phyloP scores from a whole-genome alignment of 345 rosid species.

The Rhodomyrtus tomentosa region DNA sequence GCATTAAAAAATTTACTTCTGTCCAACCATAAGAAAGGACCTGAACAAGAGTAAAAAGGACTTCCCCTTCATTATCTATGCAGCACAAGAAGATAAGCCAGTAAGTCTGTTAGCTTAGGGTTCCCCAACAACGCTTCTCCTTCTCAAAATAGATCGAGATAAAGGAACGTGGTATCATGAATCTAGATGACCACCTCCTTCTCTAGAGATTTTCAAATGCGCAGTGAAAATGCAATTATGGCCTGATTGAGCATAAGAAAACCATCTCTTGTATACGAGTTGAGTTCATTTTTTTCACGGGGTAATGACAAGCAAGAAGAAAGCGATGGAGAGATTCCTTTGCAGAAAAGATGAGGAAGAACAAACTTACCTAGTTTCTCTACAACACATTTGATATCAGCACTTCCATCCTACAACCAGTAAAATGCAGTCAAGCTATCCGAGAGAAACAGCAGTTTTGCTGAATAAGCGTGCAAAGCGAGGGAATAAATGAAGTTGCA shows the following conservation, averaged over 20 bases:
- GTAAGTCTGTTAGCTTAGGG: neutral
- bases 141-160: neutral
- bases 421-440: neutral
- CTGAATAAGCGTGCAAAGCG: neutral
- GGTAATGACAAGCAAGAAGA: neutral
- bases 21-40: neutral
- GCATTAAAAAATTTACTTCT: neutral
- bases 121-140: neutral
- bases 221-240: neutral
- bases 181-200: neutral
- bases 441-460: neutral
- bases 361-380: conserved; percentile 54
- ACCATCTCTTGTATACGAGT: neutral
- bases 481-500: neutral
- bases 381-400: conserved; percentile 30
- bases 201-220: neutral
- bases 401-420: conserved; percentile 25
- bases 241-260: neutral
- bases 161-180: neutral
- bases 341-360: neutral
- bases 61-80: neutral
- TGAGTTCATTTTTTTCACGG: neutral
- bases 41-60: neutral
- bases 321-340: neutral
- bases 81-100: neutral